Conservation (phyloP, 2,329 filamentous ascomycete species). For the Boeremia exigua region DNA sequence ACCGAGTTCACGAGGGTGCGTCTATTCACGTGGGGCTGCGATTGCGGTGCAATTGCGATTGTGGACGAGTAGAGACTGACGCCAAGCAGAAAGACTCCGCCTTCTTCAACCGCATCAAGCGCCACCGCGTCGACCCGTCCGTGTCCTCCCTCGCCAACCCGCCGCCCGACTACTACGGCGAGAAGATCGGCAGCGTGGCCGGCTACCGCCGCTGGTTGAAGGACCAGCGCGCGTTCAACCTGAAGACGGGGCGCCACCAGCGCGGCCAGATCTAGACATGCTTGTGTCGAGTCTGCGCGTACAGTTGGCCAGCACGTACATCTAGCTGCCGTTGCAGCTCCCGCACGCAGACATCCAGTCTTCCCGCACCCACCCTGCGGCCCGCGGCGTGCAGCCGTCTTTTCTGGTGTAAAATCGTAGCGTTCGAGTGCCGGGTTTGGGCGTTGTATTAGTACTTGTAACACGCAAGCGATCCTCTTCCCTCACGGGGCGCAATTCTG, state of each 20-base stretch:
- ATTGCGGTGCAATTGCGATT: too few relatives aligned
- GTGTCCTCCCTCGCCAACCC: conserved; percentile 90
- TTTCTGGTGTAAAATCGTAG: too few relatives aligned
- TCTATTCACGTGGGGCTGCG: not conserved
- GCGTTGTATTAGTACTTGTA: too few relatives aligned
- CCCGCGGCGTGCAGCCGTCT: too few relatives aligned
- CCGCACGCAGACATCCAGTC: too few relatives aligned
- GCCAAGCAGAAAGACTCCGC: conserved; percentile 79
- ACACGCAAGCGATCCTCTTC: too few relatives aligned
- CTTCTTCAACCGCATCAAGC: conserved; percentile 91
- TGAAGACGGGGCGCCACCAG: conserved; percentile 70
- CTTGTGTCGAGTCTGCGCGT: too few relatives aligned
- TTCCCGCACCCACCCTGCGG: too few relatives aligned
- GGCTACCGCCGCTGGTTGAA: conserved; percentile 96
- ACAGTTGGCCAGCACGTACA: too few relatives aligned
- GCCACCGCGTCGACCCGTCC: conserved; percentile 87
- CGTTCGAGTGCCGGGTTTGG: too few relatives aligned
- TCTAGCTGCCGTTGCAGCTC: too few relatives aligned
- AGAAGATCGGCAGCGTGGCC: conserved; percentile 93
- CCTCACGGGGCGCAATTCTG: too few relatives aligned
- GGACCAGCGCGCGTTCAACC: conserved; percentile 93
- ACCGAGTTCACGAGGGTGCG: conserved; percentile 71
- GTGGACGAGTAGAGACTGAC: conserved; percentile 14
- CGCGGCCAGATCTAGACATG: conserved; percentile 10
- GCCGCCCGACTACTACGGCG: conserved; percentile 96